Percentiles rank a stretch among this genome's conserved stretches.
These are phyloP conservation scores for Trametes coccinea DNA, from an alignment of 768 basidiomycete species.

Conservation along the genomic window DNA sequence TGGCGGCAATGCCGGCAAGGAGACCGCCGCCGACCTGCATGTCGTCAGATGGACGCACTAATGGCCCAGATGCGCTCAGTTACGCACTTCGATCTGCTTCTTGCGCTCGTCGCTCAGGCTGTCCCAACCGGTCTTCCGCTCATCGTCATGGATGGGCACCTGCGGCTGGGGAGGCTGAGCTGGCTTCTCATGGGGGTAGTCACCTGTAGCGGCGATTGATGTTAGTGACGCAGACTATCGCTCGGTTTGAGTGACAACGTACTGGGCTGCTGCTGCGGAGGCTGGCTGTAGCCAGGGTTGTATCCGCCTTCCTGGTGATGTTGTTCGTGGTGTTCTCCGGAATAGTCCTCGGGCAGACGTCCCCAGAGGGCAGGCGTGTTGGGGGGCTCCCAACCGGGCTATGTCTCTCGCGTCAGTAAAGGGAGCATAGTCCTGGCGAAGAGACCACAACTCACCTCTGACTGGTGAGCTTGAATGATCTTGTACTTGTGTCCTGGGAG, in stretches of 20 bases:
- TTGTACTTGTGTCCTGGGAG: slow-evolving; percentile 56
- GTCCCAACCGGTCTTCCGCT: slow-evolving; percentile 56
- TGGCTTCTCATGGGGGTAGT: slow-evolving; percentile 19
- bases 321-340: slow-evolving; percentile 12
- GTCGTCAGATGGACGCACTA: too few relatives aligned
- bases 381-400: slow-evolving; percentile 71
- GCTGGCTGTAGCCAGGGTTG: slow-evolving; percentile 14
- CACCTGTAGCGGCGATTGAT: not conserved
- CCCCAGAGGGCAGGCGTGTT: slow-evolving; percentile 71
- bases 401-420: not conserved
- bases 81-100: slow-evolving; percentile 54
- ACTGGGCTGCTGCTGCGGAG: slow-evolving; percentile 14
- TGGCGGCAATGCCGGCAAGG: slow-evolving; percentile 49
- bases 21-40: slow-evolving; percentile 65
- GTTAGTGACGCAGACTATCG: too few relatives aligned
- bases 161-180: slow-evolving; percentile 31
- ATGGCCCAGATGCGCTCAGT: not conserved
- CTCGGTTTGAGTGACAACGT: not conserved
- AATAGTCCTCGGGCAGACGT: slow-evolving; percentile 38
- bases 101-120: slow-evolving; percentile 56
- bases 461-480: slow-evolving; percentile 70
- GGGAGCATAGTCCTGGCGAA: not conserved
- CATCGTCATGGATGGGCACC: slow-evolving; percentile 41
- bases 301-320: slow-evolving; percentile 24
- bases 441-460: slow-evolving; percentile 47